Evolutionary conservation across 1,284 basidiomycete species (phyloP), one percentile per base, ranked within the genome.

Genomic region (Ustilago hordei): DNA sequence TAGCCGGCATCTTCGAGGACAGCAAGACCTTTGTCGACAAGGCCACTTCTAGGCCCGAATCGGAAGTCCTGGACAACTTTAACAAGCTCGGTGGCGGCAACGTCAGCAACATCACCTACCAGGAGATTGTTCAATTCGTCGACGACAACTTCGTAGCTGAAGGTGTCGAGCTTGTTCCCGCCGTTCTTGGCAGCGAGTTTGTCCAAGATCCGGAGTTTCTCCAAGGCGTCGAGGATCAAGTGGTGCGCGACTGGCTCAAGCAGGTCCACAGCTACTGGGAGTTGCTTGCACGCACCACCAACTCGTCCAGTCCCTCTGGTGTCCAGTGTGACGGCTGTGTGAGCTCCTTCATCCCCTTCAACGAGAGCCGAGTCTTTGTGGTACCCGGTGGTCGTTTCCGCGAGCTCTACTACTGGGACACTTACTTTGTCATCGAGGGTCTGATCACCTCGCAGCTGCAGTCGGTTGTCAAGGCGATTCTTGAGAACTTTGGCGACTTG

Each of bases 1-100:
- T 96, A 52, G 91, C 94, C 0, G 85, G 89, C 34, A 87, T 93
- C 38, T 98, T 90, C 85, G 82, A 88, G 0, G 95, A 98, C 86
- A 91, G 91, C 60, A 97, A 97, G 87, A 94, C 93, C 0, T 93
- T 97, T 84, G 92, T 93, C 15, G 95, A 97, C 89, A 96, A 65
- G 57, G 57, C 77, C 35, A 74, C 75, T 19, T 60, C 59, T 38
- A 65, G 60, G 39, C 71, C 67, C 0, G 85, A 91, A 8, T 90
- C 91, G 71, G 87, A 89, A 60, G 93, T 94, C 8, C 87, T 94
- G 47, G 86, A 89, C 0, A 92, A 92, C 66, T 95, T 95, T 86
- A 85, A 88, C 35, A 88, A 89, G 34, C 89, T 93, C 74, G 86
- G 79, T 11, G 81, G 81, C 45, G 77, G 80, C 19, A 5, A 88